A percentile compares a stretch with the other conserved stretches of the same genome.
phyloP scores from a whole-genome alignment of 805 yeast species.

The Zygoascus biomembranicola region DNA sequence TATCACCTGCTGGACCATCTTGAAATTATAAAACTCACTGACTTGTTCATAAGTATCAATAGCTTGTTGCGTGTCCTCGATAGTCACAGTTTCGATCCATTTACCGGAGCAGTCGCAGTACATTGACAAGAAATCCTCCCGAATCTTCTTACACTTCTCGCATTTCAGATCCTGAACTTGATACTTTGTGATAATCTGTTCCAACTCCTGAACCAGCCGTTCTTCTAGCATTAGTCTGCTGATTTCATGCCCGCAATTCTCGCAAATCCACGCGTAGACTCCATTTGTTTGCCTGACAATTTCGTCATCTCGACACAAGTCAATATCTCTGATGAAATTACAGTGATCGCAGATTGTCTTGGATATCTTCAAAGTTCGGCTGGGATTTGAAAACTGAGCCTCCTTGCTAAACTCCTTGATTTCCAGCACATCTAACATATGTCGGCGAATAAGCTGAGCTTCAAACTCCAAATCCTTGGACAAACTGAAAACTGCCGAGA shows the following conservation, averaged over 20 bases:
- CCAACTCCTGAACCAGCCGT: slow-evolving; percentile 56
- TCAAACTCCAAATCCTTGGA: slow-evolving; percentile 61
- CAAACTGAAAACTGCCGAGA: slow-evolving; percentile 65
- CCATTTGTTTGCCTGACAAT: slow-evolving; percentile 19
- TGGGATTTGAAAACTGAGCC: slow-evolving; percentile 66
- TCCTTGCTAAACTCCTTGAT: slow-evolving; percentile 76
- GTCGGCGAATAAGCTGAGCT: slow-evolving; percentile 65
- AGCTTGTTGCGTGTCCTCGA: slow-evolving; percentile 37
- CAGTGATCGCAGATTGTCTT: slow-evolving; percentile 76
- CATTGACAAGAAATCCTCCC: slow-evolving; percentile 58
- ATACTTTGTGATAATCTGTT: slow-evolving; percentile 47
- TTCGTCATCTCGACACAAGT: slow-evolving; percentile 66
- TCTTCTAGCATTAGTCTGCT: slow-evolving; percentile 73
- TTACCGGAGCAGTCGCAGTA: slow-evolving; percentile 85
- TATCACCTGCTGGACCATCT: slow-evolving; percentile 37
- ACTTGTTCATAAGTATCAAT: slow-evolving; percentile 48
- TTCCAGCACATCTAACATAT: slow-evolving; percentile 63
- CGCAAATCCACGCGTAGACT: slow-evolving; percentile 46
- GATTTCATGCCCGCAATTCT: slow-evolving; percentile 54
- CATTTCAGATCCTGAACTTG: slow-evolving; percentile 79
- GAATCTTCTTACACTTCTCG: slow-evolving; percentile 60
- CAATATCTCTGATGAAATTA: slow-evolving; percentile 64
- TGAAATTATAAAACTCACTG: slow-evolving; percentile 52
- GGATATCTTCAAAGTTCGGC: slow-evolving; percentile 56
- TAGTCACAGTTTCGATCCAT: slow-evolving; percentile 56